Evolutionary conservation across 1,284 basidiomycete genomes (phyloP).

Genomic region (Irpex lacteus): DNA sequence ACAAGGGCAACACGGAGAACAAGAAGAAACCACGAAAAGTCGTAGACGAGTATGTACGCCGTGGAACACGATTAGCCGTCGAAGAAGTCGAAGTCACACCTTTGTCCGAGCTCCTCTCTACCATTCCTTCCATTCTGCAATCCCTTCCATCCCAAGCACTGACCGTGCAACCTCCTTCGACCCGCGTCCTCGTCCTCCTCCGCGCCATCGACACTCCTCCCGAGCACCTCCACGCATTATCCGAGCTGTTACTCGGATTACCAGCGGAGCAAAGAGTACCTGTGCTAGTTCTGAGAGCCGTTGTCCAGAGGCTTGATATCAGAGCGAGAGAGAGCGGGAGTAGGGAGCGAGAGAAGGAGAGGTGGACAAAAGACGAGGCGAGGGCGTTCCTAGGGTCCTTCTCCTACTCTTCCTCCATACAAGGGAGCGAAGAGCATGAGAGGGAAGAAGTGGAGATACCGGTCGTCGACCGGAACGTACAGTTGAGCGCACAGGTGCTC

Average conservation of each 20-base stretch:
- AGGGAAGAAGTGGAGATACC: slow-evolving; percentile 12
- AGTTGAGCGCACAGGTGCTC: slow-evolving; percentile 68
- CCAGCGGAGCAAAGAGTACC: slow-evolving; percentile 43
- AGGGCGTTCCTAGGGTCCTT: slow-evolving; percentile 60
- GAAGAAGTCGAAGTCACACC: slow-evolving; percentile 54
- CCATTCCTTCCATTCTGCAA: no score
- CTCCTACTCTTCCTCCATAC: slow-evolving; percentile 15
- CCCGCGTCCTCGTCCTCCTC: slow-evolving; percentile 59
- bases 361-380: slow-evolving; percentile 70
- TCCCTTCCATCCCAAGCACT: neutral
- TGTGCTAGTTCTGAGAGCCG: slow-evolving; percentile 60
- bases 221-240: slow-evolving; percentile 48
- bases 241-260: slow-evolving; percentile 43
- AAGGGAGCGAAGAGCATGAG: slow-evolving; percentile 1
- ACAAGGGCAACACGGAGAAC: neutral
- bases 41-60: slow-evolving; percentile 70
- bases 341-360: slow-evolving; percentile 56
- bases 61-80: slow-evolving; percentile 62
- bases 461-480: slow-evolving; percentile 60
- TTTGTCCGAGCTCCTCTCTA: slow-evolving; percentile 41
- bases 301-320: slow-evolving; percentile 45
- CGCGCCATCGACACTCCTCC: slow-evolving; percentile 24
- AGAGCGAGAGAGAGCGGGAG: slow-evolving; percentile 48
- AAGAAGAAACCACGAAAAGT: slow-evolving; percentile 29
- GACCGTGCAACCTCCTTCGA: slow-evolving; percentile 38